A percentile compares a stretch with the other conserved stretches of the same genome.
These are phyloP conservation scores for Aspergillus ostianus DNA, from an alignment of 495 filamentous ascomycete species.

Conservation along the genomic window DNA sequence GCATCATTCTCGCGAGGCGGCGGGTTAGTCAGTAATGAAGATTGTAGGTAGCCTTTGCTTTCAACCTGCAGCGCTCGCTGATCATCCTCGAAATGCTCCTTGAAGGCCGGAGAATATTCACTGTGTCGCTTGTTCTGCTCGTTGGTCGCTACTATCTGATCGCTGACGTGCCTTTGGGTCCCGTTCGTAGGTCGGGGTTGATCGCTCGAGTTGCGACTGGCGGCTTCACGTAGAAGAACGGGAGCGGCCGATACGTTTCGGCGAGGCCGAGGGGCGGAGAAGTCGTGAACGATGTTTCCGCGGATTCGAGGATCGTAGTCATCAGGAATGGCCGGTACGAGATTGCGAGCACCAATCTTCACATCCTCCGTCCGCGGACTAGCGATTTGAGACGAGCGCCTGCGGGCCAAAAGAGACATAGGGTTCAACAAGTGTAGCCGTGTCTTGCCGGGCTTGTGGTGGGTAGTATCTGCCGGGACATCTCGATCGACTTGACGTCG, in stretches of 20 bases:
- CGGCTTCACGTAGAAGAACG: conserved; percentile 15
- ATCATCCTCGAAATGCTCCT: conserved; percentile 67
- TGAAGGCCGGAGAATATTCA: conserved; percentile 63
- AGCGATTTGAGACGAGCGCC: conserved; percentile 53
- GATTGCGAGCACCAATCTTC: conserved; percentile 43
- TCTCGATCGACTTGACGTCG: conserved; percentile 37
- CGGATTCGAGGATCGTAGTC: conserved; percentile 83
- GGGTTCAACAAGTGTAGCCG: conserved; percentile 69
- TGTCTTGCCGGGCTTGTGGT: conserved; percentile 51
- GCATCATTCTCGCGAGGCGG: conserved; percentile 31
- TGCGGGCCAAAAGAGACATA: conserved; percentile 60
- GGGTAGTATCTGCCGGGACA: conserved; percentile 25
- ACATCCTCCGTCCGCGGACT: conserved; percentile 46
- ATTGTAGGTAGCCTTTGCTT: conserved; percentile 49
- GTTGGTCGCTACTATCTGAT: conserved; percentile 3
- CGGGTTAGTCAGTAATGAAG: conserved; percentile 40
- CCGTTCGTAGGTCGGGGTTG: conserved; percentile 10
- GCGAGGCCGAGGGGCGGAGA: conserved; percentile 75
- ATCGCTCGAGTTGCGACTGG: conserved; percentile 14
- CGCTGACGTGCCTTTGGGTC: not conserved
- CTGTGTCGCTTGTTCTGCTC: conserved; percentile 36
- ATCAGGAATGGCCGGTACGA: conserved; percentile 61
- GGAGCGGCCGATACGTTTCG: conserved; percentile 48
- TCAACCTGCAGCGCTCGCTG: conserved; percentile 48
- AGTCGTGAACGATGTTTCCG: conserved; percentile 85